These are phyloP conservation scores for Kodamaea restingae DNA, from an alignment of 805 yeast species.

Conservation along the genomic window DNA sequence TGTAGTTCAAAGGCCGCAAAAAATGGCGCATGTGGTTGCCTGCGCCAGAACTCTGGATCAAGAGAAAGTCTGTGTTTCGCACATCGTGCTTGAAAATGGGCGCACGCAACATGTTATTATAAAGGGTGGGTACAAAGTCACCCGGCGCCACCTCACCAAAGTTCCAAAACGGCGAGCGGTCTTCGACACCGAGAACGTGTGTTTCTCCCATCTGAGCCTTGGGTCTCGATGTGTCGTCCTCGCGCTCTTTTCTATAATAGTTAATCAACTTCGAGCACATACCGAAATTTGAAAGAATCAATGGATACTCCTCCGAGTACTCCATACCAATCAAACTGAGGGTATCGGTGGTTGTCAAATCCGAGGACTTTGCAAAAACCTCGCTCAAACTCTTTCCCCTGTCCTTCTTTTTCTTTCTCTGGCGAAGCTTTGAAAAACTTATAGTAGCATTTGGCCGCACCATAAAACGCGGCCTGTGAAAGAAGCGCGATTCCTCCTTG, in stretches of 20 bases:
- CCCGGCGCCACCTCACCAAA: slow-evolving; percentile 97
- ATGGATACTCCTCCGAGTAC: slow-evolving; percentile 85
- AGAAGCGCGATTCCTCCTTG: slow-evolving; percentile 64
- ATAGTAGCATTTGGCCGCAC: slow-evolving; percentile 76
- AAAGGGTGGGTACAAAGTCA: slow-evolving; percentile 86
- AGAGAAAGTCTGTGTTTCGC: slow-evolving; percentile 71
- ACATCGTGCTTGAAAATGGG: slow-evolving; percentile 89
- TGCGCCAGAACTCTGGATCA: slow-evolving; percentile 76
- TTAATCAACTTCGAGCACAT: slow-evolving; percentile 94
- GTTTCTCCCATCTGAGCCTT: slow-evolving; percentile 90
- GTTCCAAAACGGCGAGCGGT: slow-evolving; percentile 96
- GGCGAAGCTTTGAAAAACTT: slow-evolving; percentile 68
- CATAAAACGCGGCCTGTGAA: slow-evolving; percentile 74
- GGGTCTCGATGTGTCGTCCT: slow-evolving; percentile 82
- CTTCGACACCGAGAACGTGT: slow-evolving; percentile 92
- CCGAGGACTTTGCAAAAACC: slow-evolving; percentile 64
- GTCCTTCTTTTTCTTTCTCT: slow-evolving; percentile 84
- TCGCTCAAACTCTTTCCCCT: slow-evolving; percentile 77
- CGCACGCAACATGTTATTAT: slow-evolving; percentile 87
- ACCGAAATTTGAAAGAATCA: slow-evolving; percentile 81
- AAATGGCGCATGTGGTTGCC: slow-evolving; percentile 69
- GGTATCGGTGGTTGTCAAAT: slow-evolving; percentile 79
- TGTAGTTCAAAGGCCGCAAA: slow-evolving; percentile 61
- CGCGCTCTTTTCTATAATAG: slow-evolving; percentile 80
- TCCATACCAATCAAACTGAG: slow-evolving; percentile 77